These are phyloP conservation scores for Fusarium papillatum DNA, from an alignment of 2,329 filamentous ascomycete species.

Conservation along the genomic window DNA sequence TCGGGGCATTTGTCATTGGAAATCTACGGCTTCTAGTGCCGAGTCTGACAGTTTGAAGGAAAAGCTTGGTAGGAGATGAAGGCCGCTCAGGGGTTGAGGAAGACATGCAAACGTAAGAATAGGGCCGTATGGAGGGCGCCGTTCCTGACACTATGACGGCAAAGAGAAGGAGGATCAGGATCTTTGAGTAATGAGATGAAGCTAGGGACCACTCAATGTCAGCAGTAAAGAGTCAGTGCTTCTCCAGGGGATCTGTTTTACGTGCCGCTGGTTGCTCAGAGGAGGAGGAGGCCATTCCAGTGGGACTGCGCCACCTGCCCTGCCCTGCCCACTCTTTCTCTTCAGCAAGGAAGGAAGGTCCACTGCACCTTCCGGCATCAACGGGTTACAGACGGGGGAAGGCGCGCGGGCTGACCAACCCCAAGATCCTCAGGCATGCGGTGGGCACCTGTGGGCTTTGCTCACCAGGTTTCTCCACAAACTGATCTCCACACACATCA, in stretches of 20 bases:
- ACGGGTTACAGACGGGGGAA: not conserved
- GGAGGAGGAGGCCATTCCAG: conserved; percentile 3
- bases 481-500: conserved; percentile 3
- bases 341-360: not conserved
- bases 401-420: conserved; percentile 4
- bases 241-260: conserved; percentile 1
- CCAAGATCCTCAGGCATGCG: conserved; percentile 3
- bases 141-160: conserved; percentile 23
- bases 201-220: conserved; percentile 1
- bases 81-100: not conserved
- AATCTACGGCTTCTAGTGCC: conserved; percentile 1
- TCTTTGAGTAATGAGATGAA: conserved; percentile 1
- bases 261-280: not conserved
- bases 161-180: conserved; percentile 3
- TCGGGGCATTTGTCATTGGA: conserved; percentile 15
- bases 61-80: conserved; percentile 10
- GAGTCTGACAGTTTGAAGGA: not conserved
- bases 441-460: not conserved
- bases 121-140: conserved; percentile 18
- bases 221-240: conserved; percentile 13
- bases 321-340: not conserved
- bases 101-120: conserved; percentile 1
- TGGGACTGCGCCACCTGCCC: not conserved
- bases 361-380: not conserved
- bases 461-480: conserved; percentile 23